These are phyloP conservation scores for Boletus subcaerulescens DNA, from an alignment of 768 basidiomycete genomes.

Conservation along the genomic window DNA sequence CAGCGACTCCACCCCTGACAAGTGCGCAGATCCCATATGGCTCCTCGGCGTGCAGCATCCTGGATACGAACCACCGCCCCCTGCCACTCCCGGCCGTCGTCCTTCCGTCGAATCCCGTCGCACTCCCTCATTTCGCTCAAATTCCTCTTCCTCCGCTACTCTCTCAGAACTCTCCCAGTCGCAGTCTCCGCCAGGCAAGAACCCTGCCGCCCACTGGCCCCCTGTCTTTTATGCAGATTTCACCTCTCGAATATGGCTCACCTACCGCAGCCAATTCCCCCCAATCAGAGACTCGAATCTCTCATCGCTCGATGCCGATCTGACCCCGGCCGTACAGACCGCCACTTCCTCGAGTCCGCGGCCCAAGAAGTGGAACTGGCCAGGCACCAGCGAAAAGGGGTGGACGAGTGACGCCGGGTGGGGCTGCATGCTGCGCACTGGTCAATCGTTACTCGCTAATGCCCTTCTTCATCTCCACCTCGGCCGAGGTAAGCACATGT, in stretches of 20 bases:
- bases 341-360: conserved; percentile 42
- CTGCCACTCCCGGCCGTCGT: conserved; percentile 33
- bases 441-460: conserved; percentile 80
- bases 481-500: conserved; percentile 53
- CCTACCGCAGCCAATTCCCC: conserved; percentile 84
- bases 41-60: conserved; percentile 79
- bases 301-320: conserved; percentile 39
- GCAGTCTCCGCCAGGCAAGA: conserved; percentile 31
- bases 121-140: conserved; percentile 44
- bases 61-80: conserved; percentile 56
- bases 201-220: conserved; percentile 57
- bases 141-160: conserved; percentile 39
- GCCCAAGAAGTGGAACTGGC: conserved; percentile 61
- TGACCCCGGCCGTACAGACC: conserved; percentile 30
- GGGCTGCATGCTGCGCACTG: conserved; percentile 91
- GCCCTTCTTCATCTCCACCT: conserved; percentile 74
- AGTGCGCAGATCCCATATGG: conserved; percentile 83
- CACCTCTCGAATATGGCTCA: conserved; percentile 84
- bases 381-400: conserved; percentile 62
- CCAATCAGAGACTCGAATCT: conserved; percentile 70
- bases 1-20: conserved; percentile 82
- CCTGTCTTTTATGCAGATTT: conserved; percentile 87
- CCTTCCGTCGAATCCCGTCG: conserved; percentile 41
- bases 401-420: conserved; percentile 86
- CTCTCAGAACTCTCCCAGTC: conserved; percentile 37